These are phyloP conservation scores for Cystobasidium tubakii DNA, from an alignment of 768 basidiomycete species.

Conservation along the genomic window DNA sequence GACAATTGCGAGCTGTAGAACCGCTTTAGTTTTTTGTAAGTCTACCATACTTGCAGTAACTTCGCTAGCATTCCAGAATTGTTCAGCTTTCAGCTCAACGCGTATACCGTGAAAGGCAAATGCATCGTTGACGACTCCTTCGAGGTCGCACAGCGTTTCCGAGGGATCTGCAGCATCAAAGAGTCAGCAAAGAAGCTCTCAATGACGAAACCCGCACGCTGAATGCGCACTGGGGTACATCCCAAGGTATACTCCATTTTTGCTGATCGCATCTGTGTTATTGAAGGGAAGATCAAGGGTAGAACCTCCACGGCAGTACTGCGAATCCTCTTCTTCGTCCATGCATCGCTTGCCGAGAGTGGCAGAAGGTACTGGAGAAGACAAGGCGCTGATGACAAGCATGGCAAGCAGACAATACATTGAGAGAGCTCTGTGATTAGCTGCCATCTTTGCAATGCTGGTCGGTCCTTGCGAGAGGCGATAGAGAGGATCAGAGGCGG, in stretches of 20 bases:
- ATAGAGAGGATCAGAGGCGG: too few relatives aligned
- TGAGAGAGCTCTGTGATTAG: too few relatives aligned
- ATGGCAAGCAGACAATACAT: too few relatives aligned
- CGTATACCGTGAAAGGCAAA: not conserved
- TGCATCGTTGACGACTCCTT: not conserved
- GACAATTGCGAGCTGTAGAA: not conserved
- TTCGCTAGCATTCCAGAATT: not conserved
- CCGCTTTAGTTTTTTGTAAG: constrained; percentile 1
- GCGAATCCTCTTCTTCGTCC: too few relatives aligned
- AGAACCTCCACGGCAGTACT: not conserved
- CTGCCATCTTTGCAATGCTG: too few relatives aligned
- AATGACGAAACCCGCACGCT: too few relatives aligned
- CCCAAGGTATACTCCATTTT: constrained; percentile 5
- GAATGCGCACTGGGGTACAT: not conserved
- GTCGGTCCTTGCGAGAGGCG: too few relatives aligned
- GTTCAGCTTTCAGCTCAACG: not conserved
- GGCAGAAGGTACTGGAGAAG: too few relatives aligned
- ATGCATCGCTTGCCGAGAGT: too few relatives aligned
- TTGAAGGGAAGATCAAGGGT: not conserved
- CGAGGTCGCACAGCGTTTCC: not conserved
- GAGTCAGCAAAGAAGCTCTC: not conserved
- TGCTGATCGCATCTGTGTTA: not conserved
- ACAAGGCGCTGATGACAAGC: too few relatives aligned
- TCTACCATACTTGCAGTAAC: not conserved
- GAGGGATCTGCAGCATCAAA: not conserved